A percentile compares a stretch with the other conserved stretches of the same genome.
Conservation (phyloP, 2,329 filamentous ascomycete species). For the Cercospora nicotianae region DNA sequence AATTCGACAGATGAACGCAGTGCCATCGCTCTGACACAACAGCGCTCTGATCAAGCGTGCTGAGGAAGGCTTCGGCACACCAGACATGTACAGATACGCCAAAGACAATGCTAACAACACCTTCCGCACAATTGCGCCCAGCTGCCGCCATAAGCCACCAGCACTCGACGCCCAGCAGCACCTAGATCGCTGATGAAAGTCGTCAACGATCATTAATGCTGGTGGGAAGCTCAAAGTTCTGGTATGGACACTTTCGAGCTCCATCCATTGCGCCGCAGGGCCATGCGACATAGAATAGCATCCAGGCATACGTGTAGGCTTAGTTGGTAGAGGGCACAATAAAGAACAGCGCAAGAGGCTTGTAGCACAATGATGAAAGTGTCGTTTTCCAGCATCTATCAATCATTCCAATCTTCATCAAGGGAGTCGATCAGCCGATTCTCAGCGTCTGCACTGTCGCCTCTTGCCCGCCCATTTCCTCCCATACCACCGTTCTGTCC, state of each 20-base stretch:
- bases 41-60: neutral
- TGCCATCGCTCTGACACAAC: neutral
- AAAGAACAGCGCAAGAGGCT: neutral
- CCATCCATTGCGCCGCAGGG: no score
- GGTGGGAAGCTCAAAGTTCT: neutral
- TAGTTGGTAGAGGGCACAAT: neutral
- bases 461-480: constrained; percentile 44
- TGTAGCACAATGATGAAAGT: neutral
- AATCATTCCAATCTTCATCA: constrained; percentile 95
- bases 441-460: constrained; percentile 70
- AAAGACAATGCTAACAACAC: neutral
- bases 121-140: neutral
- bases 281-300: no score
- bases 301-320: neutral
- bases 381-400: constrained; percentile 2
- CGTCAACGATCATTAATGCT: neutral
- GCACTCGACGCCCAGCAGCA: neutral
- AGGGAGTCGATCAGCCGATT: constrained; percentile 93
- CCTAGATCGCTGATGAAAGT: neutral
- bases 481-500: constrained; percentile 53
- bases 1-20: neutral
- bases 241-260: neutral
- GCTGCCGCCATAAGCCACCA: neutral
- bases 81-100: neutral
- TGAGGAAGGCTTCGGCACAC: neutral